phyloP scores from a whole-genome alignment of 2,329 filamentous ascomycete species.

The Neopestalotiopsis sp. region DNA sequence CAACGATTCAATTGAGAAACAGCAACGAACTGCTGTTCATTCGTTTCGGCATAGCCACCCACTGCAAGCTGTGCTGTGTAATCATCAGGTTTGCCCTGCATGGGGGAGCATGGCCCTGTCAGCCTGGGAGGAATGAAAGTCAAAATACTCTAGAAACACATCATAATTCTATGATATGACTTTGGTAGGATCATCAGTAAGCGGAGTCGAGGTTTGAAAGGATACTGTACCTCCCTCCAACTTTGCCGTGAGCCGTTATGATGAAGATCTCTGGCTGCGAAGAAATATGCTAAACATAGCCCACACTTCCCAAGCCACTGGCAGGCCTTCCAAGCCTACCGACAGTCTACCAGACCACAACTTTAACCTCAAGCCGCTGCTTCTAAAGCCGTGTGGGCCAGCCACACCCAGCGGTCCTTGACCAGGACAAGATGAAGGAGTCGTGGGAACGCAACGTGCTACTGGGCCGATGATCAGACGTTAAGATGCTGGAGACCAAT shows the following conservation, averaged over 20 bases:
- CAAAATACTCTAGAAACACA: not conserved
- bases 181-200: not conserved
- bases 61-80: not conserved
- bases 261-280: not conserved
- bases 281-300: not conserved
- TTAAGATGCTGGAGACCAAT: constrained; percentile 3
- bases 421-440: not conserved
- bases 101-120: not conserved
- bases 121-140: not conserved
- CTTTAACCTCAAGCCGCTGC: not conserved
- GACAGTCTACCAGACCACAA: not conserved
- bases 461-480: not conserved
- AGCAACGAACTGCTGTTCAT: not conserved
- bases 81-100: not conserved
- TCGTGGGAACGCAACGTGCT: not conserved
- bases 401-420: not conserved
- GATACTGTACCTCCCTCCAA: not conserved
- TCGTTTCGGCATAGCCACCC: not conserved
- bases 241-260: not conserved
- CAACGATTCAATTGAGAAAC: not conserved
- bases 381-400: not conserved
- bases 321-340: not conserved
- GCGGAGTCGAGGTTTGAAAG: not conserved
- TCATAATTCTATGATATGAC: not conserved
- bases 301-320: not conserved